Conservation (phyloP, 148 eudicot species). For the Silene latifolia region DNA sequence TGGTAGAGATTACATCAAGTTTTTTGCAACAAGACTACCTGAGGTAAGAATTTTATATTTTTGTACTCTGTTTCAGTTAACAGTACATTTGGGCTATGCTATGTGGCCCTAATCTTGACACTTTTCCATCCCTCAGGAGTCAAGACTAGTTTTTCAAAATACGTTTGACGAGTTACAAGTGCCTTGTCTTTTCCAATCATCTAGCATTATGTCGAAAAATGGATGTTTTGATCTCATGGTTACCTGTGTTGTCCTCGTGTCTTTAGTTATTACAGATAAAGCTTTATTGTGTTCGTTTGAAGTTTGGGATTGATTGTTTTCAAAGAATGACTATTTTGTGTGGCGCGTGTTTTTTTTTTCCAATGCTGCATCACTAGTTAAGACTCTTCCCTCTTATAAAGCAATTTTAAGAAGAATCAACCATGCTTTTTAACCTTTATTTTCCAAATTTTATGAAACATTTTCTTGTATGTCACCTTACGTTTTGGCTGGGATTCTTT, state of each 20-base stretch:
- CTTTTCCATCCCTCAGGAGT: background rate
- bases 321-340: background rate
- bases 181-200: background rate
- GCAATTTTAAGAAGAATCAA: conserved; percentile 5
- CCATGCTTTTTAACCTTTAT: background rate
- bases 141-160: background rate
- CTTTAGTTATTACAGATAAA: background rate
- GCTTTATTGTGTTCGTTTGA: background rate
- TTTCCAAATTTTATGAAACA: background rate
- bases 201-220: background rate
- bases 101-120: background rate
- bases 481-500: conserved; percentile 22
- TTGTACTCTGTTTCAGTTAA: conserved; percentile 11
- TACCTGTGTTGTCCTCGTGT: background rate
- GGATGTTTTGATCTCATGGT: background rate
- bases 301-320: background rate
- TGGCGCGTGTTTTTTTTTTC: background rate
- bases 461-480: conserved; percentile 9
- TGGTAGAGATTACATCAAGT: conserved; percentile 89
- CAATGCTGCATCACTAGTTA: background rate
- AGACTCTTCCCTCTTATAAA: background rate
- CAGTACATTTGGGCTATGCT: background rate
- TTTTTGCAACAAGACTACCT: conserved; percentile 75
- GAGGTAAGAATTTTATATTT: conserved; percentile 62
- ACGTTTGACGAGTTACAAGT: background rate